These are phyloP conservation scores for Dothistroma pini DNA, from an alignment of 2,329 filamentous ascomycete species.

Conservation along the genomic window DNA sequence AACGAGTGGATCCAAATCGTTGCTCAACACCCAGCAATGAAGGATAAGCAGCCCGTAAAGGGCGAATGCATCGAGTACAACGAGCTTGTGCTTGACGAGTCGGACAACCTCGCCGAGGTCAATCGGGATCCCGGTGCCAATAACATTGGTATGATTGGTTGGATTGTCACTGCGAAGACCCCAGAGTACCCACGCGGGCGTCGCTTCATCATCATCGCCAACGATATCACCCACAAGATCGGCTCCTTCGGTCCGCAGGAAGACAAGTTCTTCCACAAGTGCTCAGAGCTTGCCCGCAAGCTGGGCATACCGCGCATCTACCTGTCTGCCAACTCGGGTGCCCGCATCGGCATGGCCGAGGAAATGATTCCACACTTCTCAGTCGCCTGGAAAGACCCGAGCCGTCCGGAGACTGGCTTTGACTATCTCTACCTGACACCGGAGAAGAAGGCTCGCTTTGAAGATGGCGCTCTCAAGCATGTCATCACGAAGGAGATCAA, in stretches of 20 bases:
- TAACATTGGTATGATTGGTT: slow-evolving; percentile 96
- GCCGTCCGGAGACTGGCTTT: slow-evolving; percentile 82
- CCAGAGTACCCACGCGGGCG: slow-evolving; percentile 92
- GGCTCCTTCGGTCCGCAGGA: slow-evolving; percentile 95
- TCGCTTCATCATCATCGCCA: slow-evolving; percentile 93
- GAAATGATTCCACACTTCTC: slow-evolving; percentile 97
- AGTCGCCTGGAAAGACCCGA: slow-evolving; percentile 87
- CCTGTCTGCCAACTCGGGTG: slow-evolving; percentile 97
- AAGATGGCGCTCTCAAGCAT: slow-evolving; percentile 68
- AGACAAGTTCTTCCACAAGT: slow-evolving; percentile 99
- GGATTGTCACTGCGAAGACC: slow-evolving; percentile 90
- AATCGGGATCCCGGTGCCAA: slow-evolving; percentile 94
- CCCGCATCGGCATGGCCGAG: slow-evolving; percentile 91
- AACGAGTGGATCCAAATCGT: slow-evolving; percentile 83
- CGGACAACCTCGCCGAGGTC: slow-evolving; percentile 87
- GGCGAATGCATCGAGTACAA: slow-evolving; percentile 93
- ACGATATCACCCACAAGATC: slow-evolving; percentile 99
- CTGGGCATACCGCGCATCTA: slow-evolving; percentile 96
- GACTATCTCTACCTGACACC: slow-evolving; percentile 94
- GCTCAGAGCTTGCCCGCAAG: slow-evolving; percentile 90
- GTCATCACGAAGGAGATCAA: slow-evolving; percentile 84
- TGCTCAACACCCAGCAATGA: slow-evolving; percentile 68
- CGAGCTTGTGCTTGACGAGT: slow-evolving; percentile 92
- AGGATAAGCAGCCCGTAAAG: slow-evolving; percentile 74
- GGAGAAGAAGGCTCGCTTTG: slow-evolving; percentile 80